Evolutionary conservation across 2,329 filamentous ascomycete species (phyloP).

Genomic region (Exophiala dermatitidis): DNA sequence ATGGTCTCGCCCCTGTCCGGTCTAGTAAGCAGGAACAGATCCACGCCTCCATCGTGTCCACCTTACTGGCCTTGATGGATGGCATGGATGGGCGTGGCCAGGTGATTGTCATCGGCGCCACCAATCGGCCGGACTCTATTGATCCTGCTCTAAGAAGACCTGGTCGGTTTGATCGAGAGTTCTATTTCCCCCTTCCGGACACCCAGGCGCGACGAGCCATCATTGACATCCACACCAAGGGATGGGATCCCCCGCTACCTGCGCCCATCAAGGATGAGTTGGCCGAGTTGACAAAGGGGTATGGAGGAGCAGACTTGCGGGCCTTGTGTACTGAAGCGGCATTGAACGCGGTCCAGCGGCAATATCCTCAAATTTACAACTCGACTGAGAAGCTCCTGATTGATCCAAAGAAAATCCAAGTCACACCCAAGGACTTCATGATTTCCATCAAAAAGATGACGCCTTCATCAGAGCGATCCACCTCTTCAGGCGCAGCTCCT

Average conservation of each 20-base stretch:
- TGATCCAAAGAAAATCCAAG: slow-evolving; percentile 71
- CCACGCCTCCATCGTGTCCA: slow-evolving; percentile 94
- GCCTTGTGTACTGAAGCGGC: slow-evolving; percentile 94
- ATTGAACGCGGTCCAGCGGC: slow-evolving; percentile 88
- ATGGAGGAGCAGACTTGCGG: slow-evolving; percentile 89
- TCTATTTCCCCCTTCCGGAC: slow-evolving; percentile 92
- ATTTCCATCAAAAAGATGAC: slow-evolving; percentile 93
- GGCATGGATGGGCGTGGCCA: slow-evolving; percentile 98
- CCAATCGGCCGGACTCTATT: slow-evolving; percentile 91
- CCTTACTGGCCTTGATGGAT: slow-evolving; percentile 88
- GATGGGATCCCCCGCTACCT: slow-evolving; percentile 74
- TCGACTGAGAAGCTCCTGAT: slow-evolving; percentile 86
- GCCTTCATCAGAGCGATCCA: slow-evolving; percentile 85
- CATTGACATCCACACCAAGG: slow-evolving; percentile 88
- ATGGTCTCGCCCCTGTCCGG: slow-evolving; percentile 87
- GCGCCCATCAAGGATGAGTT: slow-evolving; percentile 73
- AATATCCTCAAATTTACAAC: slow-evolving; percentile 91
- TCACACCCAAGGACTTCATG: slow-evolving; percentile 94
- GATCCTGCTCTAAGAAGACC: slow-evolving; percentile 91
- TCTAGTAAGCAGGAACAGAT: slow-evolving; percentile 99
- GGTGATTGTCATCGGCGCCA: slow-evolving; percentile 98
- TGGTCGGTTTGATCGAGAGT: slow-evolving; percentile 92
- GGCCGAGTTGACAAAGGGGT: slow-evolving; percentile 82
- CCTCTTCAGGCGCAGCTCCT: slow-evolving; percentile 73
- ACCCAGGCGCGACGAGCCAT: slow-evolving; percentile 73